Base-by-base conservation (phyloP, 2,329 filamentous ascomycete genomes). In the Didymellaceae sp. region DNA sequence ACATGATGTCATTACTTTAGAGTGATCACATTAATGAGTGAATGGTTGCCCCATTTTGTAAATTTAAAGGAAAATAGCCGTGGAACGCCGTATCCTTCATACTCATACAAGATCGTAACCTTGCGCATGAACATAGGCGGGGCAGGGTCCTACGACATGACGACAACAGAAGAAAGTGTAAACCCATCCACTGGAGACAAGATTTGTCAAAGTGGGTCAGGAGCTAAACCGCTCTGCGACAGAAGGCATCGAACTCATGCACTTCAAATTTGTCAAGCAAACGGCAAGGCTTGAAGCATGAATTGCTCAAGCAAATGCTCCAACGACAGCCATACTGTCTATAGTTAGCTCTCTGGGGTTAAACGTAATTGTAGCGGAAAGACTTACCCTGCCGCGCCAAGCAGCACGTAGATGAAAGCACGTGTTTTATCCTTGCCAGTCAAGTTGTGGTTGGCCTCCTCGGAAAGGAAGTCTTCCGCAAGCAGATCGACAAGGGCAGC, bases 401-500 rank as follows among this genome's bases (percentile, higher is more conserved):
- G 18, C 6, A 74, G 61, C 1, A 74, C 63, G 51, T 69, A 74
- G 49, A 59, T 54, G 62, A 86, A 84, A 0, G 83, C 84, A 2
- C 65, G 58, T 22, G 78, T 81, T 73, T 82, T 83, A 44, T 80
- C 76, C 56, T 76, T 81, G 61, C 75, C 78, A 3, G 71, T 79
- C 76, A 86, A 70, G 2, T 75, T 66, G n/a, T 70, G 66, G 40
- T 75, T 71, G 3, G 70, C 70, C 48, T 74, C 72, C 30, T 74
- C 71, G 0, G 83, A 86, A 14, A 87, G 73, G 72, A 87, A 87
- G 63, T 87, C 85, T 60, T 86, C 84, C 4, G 83, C 83, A 26
- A 87, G 71, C 22, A 87, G 71, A 64, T 87, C 84, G 2, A 87
- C 85, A 6, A 86, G 73, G 2, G 84, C 82, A 31, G 83, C 83